Base-by-base conservation (phyloP, 305 asterid genomes). In the Solanum aculeatissimum region DNA sequence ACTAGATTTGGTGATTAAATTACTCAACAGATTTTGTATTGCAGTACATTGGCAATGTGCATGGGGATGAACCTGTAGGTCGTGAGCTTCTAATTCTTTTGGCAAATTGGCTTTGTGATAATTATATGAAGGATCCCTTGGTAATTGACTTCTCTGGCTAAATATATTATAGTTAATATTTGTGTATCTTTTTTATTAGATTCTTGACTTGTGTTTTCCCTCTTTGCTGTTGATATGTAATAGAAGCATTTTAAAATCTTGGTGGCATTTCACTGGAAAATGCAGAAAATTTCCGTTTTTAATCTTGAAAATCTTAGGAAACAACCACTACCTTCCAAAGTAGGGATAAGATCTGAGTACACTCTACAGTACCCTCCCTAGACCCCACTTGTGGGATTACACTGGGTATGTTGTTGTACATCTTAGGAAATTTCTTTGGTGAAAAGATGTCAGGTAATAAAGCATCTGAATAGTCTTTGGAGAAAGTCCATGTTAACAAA, bases 61-160 rank as follows among this genome's bases (percentile, higher is more conserved):
- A 96, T 86, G 99, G 99, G 57, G 97, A 96, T 92, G 99, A 96
- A 91, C 99, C 99, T 84, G 96, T 96, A 25, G 99, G 99, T 84
- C 99, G 99, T 72, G 99, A 96, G 86, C 94, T 96, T 88, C 91
- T 96, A 83, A 68, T 96, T 86, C 94, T 86, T 86, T 96, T 96
- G 70, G 98, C 94, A 42, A 95, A 92, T 85, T 96, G 99, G 99
- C 88, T 96, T 66, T 96, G 99, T 72, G 92, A 95, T 88, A 93
- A 95, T 88, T 94, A 96, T 85, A 91, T 87, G 96, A 91, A 90
- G 87, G 94, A 96, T 87, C 90, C 97, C 53, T 92, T 96, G 98
- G 99, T 95, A 96, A 87, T 77, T 70, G 80, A 68, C 80, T 82
- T 43, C 45, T 19, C 66, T 78, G 18, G 49, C 40, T 78, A 78